Conservation (phyloP, 805 yeast genomes). For the Candida dendrica region DNA sequence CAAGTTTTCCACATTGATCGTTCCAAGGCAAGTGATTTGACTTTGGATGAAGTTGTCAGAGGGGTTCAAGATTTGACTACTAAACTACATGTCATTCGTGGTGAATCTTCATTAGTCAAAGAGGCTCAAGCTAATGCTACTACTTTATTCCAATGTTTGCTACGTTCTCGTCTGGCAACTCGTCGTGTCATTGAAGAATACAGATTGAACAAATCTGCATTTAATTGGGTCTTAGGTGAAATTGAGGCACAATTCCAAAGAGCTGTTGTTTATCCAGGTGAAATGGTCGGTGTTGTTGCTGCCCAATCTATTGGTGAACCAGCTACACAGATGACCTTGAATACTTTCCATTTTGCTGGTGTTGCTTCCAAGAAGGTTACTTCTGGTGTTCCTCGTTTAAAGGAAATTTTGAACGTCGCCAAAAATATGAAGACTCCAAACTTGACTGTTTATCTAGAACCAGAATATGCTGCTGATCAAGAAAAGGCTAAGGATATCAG, state of each 20-base stretch:
- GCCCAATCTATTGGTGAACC: constrained; percentile 99
- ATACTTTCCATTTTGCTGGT: constrained; percentile 98
- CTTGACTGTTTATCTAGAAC: constrained; percentile 82
- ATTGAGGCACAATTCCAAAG: constrained; percentile 89
- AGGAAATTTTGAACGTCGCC: constrained; percentile 97
- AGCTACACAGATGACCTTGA: constrained; percentile 95
- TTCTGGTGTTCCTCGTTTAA: constrained; percentile 94
- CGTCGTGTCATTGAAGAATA: constrained; percentile 91
- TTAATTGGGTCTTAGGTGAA: constrained; percentile 94
- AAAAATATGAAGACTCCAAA: constrained; percentile 99
- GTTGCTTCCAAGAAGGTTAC: constrained; percentile 95
- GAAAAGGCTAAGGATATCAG: constrained; percentile 93
- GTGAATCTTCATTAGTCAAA: constrained; percentile 58
- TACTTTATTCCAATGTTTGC: constrained; percentile 78
- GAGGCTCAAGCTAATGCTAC: constrained; percentile 95
- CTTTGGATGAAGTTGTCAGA: constrained; percentile 69
- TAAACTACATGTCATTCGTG: constrained; percentile 73
- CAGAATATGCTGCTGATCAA: constrained; percentile 77
- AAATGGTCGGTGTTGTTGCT: constrained; percentile 96
- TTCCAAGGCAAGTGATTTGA: constrained; percentile 82
- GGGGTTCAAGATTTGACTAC: constrained; percentile 65
- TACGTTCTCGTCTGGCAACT: constrained; percentile 86
- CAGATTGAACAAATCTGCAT: constrained; percentile 75
- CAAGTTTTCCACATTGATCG: constrained; percentile 93
- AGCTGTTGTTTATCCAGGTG: constrained; percentile 93